A percentile compares a stretch with the other conserved stretches of the same genome.
Conservation (phyloP, 805 yeast genomes). For the Yarrowia yakushimensis region DNA sequence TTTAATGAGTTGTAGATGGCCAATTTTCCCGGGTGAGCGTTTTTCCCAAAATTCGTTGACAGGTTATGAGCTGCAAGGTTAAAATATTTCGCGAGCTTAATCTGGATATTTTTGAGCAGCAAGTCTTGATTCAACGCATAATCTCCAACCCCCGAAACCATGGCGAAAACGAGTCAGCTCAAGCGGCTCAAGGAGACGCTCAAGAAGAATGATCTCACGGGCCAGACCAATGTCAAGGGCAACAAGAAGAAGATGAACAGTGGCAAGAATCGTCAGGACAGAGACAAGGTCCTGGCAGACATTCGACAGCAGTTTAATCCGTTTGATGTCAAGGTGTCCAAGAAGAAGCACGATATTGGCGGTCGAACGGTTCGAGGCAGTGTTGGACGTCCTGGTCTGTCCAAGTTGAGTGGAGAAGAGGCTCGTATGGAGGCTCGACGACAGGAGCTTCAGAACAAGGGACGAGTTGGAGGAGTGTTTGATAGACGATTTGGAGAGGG, state of each 20-base stretch:
- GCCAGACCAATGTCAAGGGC: constrained; percentile 59
- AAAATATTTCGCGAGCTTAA: constrained; percentile 1
- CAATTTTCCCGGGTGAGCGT: neutral
- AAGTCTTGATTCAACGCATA: too few species aligned
- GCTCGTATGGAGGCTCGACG: constrained; percentile 47
- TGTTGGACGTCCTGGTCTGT: constrained; percentile 60
- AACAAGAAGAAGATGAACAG: constrained; percentile 46
- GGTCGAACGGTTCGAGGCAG: constrained; percentile 47
- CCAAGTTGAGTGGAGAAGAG: constrained; percentile 45
- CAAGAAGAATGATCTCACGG: constrained; percentile 77
- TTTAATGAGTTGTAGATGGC: too few species aligned
- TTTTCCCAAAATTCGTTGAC: neutral
- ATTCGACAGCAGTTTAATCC: constrained; percentile 87
- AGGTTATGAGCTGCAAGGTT: constrained; percentile 9
- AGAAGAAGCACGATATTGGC: constrained; percentile 51
- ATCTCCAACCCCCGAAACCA: neutral
- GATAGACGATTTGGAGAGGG: constrained; percentile 94
- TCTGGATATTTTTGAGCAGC: neutral
- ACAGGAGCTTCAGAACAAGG: constrained; percentile 56
- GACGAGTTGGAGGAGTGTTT: constrained; percentile 70
- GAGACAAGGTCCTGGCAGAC: constrained; percentile 49
- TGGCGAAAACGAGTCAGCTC: constrained; percentile 49
- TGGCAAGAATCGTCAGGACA: constrained; percentile 51
- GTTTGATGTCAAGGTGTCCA: constrained; percentile 72
- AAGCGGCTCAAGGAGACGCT: constrained; percentile 76